Evolutionary conservation across 768 basidiomycete species (phyloP).

Genomic region (Dacryopinax primogenitus): DNA sequence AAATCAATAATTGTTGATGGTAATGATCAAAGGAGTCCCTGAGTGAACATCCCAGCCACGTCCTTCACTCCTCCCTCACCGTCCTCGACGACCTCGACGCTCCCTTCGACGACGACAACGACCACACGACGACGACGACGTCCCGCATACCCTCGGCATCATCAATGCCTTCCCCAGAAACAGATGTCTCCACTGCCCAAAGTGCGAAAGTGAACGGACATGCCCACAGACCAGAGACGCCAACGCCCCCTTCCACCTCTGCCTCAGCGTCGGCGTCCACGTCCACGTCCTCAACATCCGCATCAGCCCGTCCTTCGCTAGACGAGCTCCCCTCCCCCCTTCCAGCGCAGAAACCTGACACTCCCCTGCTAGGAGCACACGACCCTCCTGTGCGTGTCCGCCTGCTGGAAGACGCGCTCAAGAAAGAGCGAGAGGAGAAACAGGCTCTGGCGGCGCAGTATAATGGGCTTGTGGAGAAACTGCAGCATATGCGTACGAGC

Average conservation of each 20-base stretch:
- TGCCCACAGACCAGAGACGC: neutral
- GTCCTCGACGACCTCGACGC: too few relatives aligned
- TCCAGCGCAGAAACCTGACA: neutral
- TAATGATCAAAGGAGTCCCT: too few relatives aligned
- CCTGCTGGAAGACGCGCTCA: constrained; percentile 61
- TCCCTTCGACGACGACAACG: too few relatives aligned
- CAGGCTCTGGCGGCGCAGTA: constrained; percentile 79
- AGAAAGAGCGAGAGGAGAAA: constrained; percentile 67
- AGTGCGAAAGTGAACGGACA: neutral
- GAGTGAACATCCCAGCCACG: too few relatives aligned
- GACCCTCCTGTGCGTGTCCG: constrained; percentile 17
- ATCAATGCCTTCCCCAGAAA: too few relatives aligned
- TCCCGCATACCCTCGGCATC: neutral
- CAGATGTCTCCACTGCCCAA: too few relatives aligned
- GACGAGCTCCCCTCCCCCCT: neutral
- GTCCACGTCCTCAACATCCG: too few relatives aligned
- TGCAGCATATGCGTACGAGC: constrained; percentile 85
- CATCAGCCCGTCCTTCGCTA: neutral
- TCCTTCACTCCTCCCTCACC: too few relatives aligned
- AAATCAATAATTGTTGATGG: too few relatives aligned
- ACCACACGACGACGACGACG: neutral
- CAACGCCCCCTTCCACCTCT: neutral
- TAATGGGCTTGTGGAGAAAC: constrained; percentile 67
- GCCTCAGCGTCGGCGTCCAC: neutral
- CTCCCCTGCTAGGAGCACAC: neutral